Conservation (phyloP, 1,139 yeast genomes). For the Kurtzmaniella quercitrusa region DNA sequence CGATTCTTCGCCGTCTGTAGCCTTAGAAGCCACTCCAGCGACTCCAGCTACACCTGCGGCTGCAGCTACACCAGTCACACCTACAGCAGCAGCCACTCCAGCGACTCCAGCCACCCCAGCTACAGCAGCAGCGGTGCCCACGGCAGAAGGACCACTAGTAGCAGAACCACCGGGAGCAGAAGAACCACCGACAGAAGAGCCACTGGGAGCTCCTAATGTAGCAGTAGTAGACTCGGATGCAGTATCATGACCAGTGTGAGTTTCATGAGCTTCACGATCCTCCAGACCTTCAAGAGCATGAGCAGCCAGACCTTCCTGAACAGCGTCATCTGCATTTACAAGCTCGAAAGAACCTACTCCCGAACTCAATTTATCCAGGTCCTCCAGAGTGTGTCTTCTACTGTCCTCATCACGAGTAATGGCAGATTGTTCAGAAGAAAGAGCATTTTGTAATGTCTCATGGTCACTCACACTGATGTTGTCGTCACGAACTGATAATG, state of each 20-base stretch:
- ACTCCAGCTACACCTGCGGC: slow-evolving; percentile 2
- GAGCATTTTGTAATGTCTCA: slow-evolving; percentile 45
- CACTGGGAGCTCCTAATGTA: background rate
- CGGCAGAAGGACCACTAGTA: slow-evolving; percentile 1
- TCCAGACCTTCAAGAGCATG: too few species aligned
- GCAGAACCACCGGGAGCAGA: slow-evolving; percentile 2
- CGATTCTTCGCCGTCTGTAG: slow-evolving; percentile 3
- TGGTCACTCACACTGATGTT: slow-evolving; percentile 56
- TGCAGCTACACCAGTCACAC: slow-evolving; percentile 3
- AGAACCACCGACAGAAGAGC: slow-evolving; percentile 4
- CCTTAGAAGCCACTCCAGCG: slow-evolving; percentile 12
- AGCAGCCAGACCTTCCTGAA: background rate
- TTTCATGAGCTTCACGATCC: slow-evolving; percentile 9
- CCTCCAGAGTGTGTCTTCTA: slow-evolving; percentile 12
- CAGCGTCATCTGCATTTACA: slow-evolving; percentile 47
- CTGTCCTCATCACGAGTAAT: slow-evolving; percentile 8
- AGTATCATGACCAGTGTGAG: slow-evolving; percentile 7
- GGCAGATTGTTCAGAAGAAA: slow-evolving; percentile 4
- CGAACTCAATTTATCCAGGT: slow-evolving; percentile 41
- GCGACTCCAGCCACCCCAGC: slow-evolving; percentile 3
- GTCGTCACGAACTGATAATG: slow-evolving; percentile 82
- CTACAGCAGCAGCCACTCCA: background rate
- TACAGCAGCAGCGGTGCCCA: slow-evolving; percentile 4
- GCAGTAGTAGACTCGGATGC: slow-evolving; percentile 8
- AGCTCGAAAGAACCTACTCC: slow-evolving; percentile 52